phyloP scores from a whole-genome alignment of 1,284 basidiomycete genomes.

The Omphalotus olearius region DNA sequence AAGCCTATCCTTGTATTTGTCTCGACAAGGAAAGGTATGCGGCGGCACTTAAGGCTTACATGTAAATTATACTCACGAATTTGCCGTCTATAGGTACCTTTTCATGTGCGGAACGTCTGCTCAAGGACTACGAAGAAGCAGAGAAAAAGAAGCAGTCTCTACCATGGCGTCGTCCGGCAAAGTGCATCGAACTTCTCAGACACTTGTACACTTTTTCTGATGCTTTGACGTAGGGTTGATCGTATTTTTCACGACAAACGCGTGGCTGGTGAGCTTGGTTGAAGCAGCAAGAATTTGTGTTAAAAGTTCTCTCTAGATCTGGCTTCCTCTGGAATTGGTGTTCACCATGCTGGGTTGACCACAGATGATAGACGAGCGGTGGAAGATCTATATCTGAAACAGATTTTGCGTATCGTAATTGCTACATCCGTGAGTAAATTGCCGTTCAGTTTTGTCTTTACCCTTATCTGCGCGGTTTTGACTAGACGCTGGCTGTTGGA shows the following conservation, averaged over 20 bases:
- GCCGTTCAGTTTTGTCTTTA: background rate
- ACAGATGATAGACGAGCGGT: constrained; percentile 65
- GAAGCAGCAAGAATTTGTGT: background rate
- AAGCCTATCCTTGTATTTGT: constrained; percentile 87
- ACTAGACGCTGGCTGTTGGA: constrained; percentile 81
- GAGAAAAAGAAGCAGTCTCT: constrained; percentile 43
- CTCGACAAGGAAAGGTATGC: constrained; percentile 75
- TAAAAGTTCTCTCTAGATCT: constrained; percentile 39
- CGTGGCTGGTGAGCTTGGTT: constrained; percentile 43
- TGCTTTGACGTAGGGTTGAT: constrained; percentile 37
- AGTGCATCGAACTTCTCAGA: constrained; percentile 30
- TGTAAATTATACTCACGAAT: background rate
- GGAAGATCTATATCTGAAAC: constrained; percentile 69
- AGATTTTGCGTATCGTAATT: constrained; percentile 62
- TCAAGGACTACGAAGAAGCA: constrained; percentile 65
- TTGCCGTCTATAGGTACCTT: constrained; percentile 47
- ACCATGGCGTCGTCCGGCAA: constrained; percentile 60
- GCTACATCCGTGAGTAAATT: constrained; percentile 60
- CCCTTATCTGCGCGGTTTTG: constrained; percentile 10
- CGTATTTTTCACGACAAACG: constrained; percentile 58
- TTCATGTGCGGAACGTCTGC: constrained; percentile 68
- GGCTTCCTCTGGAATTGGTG: constrained; percentile 65
- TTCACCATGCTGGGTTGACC: constrained; percentile 85
- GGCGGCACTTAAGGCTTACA: background rate
- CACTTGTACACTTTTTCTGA: constrained; percentile 12